A percentile compares a stretch with the other conserved stretches of the same genome.
These are phyloP conservation scores for Omphalotus olearius DNA, from an alignment of 1,284 basidiomycete species.

Conservation along the genomic window DNA sequence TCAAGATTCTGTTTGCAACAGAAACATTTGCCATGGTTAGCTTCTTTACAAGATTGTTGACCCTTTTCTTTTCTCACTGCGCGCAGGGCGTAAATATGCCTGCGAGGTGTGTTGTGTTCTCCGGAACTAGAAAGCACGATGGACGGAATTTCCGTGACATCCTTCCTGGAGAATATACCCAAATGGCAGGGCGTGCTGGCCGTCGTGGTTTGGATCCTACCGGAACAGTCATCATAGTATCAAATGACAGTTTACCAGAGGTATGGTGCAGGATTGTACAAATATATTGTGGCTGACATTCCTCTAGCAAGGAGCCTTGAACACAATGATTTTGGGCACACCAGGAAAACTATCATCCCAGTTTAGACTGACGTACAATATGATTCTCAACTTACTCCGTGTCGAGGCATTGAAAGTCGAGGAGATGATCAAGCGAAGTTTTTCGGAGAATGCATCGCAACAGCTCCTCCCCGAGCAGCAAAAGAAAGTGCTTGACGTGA, in stretches of 20 bases:
- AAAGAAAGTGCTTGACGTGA: conserved; percentile 76
- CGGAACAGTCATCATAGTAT: conserved; percentile 92
- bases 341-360: conserved; percentile 94
- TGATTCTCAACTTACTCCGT: conserved; percentile 96
- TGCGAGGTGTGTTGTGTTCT: conserved; percentile 95
- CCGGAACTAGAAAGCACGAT: conserved; percentile 94
- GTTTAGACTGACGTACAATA: conserved; percentile 98
- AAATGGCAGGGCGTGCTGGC: conserved; percentile 98
- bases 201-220: conserved; percentile 93
- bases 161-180: conserved; percentile 91
- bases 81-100: conserved; percentile 98
- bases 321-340: conserved; percentile 90
- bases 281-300: conserved; percentile 5
- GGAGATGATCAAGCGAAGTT: conserved; percentile 99
- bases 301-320: conserved; percentile 64
- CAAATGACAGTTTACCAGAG: conserved; percentile 83
- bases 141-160: conserved; percentile 90
- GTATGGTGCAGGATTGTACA: conserved; percentile 37
- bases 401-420: conserved; percentile 97
- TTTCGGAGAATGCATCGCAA: conserved; percentile 97
- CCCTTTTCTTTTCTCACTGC: conserved; percentile 1
- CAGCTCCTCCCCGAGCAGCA: conserved; percentile 91
- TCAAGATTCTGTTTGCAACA: conserved; percentile 97
- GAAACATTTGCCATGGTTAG: conserved; percentile 98
- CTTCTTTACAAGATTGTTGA: conserved; percentile 2